Evolutionary conservation across 371 early-diverging fungal genomes (phyloP).

Genomic region (Apophysomyces variabilis): DNA sequence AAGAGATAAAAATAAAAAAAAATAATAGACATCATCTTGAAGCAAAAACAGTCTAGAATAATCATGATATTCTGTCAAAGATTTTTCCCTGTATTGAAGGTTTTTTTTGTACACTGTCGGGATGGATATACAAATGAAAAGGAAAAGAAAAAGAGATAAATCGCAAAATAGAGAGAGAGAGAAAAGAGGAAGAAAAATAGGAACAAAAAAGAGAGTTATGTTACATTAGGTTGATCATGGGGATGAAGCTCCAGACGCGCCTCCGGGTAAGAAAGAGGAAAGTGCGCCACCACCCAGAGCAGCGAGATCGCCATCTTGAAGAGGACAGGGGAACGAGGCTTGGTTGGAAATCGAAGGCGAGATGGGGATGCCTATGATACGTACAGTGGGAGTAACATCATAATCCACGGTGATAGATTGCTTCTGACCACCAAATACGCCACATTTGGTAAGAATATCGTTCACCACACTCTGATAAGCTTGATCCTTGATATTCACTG

Average conservation of each 20-base stretch:
- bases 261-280: not conserved
- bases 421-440: conserved; percentile 34
- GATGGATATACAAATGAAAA: too few species aligned
- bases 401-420: conserved; percentile 51
- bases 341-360: conserved; percentile 43
- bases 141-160: too few species aligned
- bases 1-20: too few species aligned
- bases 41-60: too few species aligned
- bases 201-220: not conserved
- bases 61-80: too few species aligned
- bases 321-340: conserved; percentile 38
- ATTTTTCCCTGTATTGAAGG: too few species aligned
- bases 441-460: conserved; percentile 56
- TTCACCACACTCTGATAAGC: conserved; percentile 43
- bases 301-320: conserved; percentile 7
- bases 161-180: too few species aligned
- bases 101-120: too few species aligned
- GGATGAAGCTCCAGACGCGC: not conserved
- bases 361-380: conserved; percentile 47
- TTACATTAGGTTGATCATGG: not conserved
- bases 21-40: too few species aligned
- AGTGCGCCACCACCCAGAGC: not conserved
- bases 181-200: too few species aligned
- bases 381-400: conserved; percentile 41
- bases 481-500: conserved; percentile 35